phyloP scores from a whole-genome alignment of 129 eudicot genomes.

The Gnaphalium uliginosum region DNA sequence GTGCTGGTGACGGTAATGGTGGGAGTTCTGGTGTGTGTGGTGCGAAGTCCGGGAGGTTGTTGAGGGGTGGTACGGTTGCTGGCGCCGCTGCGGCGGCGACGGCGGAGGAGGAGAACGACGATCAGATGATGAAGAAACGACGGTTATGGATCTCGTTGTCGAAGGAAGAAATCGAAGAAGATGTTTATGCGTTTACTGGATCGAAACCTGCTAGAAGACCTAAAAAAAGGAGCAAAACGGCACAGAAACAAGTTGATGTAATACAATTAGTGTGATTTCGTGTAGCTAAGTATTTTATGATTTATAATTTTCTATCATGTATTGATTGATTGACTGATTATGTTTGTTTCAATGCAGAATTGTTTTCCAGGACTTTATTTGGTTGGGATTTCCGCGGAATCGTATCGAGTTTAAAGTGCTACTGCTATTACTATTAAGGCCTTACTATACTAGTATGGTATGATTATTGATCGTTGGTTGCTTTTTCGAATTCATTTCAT shows the following conservation, averaged over 20 bases:
- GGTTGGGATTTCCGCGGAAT: constrained; percentile 55
- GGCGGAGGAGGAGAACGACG: constrained; percentile 27
- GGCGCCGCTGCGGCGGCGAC: constrained; percentile 12
- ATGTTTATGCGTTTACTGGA: constrained; percentile 54
- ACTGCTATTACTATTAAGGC: constrained; percentile 12
- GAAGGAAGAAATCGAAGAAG: constrained; percentile 70
- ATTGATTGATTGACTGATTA: neutral
- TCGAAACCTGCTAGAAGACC: constrained; percentile 56
- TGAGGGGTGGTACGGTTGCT: constrained; percentile 14
- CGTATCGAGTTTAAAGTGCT: constrained; percentile 40
- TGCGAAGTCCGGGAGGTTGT: constrained; percentile 19
- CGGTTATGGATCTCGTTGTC: constrained; percentile 63
- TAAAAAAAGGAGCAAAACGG: constrained; percentile 44
- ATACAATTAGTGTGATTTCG: neutral
- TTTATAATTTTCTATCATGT: neutral
- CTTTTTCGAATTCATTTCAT: neutral
- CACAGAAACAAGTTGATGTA: constrained; percentile 64
- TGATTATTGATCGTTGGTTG: neutral
- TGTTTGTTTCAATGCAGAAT: constrained; percentile 35
- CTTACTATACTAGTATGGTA: constrained; percentile 22
- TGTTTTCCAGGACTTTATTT: constrained; percentile 56
- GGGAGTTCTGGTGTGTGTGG: constrained; percentile 4
- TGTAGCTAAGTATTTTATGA: neutral
- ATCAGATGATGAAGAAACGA: constrained; percentile 32
- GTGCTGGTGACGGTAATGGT: neutral